Evolutionary conservation across 768 basidiomycete species (phyloP), one percentile per base, ranked within the genome.

Genomic region (Crepidotus variabilis): DNA sequence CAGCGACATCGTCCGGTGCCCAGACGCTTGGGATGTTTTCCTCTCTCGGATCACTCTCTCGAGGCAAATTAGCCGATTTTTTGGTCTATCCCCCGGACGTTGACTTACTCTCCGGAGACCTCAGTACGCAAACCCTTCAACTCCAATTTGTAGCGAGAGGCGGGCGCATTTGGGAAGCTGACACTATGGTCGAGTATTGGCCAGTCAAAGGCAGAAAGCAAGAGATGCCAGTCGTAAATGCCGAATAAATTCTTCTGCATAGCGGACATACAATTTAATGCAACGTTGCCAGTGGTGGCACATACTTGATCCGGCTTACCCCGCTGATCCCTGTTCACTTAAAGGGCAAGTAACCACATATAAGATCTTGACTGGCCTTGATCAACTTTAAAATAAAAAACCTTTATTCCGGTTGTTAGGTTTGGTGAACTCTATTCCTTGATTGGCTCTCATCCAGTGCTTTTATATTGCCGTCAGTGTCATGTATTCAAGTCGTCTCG

Each of bases 41-140:
- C 28, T 83, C 87, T 2, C 65, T 90, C 6, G 88, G 88, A 14
- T 83, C 85, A 0, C 74, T 90, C 11, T 77, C 81, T 3, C 69
- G 64, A 6, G 86, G 85, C 22, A 89, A 90, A 66, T 79, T 90
- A 4, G 88, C 88, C 0, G 88, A 90, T 64, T 79, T 88, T 51
- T 64, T 90, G 36, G 66, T 90, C 36, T 90, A 87, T 63, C 84
- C 83, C 2, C 76, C 79, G 4, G 82, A 74, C 2, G 74, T 86
- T 32, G 75, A 89, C 64, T 69, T 90, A 14, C 67, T 90, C 11
- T 64, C 75, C 7, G 84, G 72, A 34, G 76, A 80, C 48, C 81
- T 86, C 51, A 72, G 68, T 49, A 68, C 65, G 8, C 69, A 71
- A 55, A 83, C 85, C 3, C 69, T 73, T 46, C 72, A 87, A 14